Base-by-base conservation (phyloP, 208 protist species). In the Acanthamoeba quina region DNA sequence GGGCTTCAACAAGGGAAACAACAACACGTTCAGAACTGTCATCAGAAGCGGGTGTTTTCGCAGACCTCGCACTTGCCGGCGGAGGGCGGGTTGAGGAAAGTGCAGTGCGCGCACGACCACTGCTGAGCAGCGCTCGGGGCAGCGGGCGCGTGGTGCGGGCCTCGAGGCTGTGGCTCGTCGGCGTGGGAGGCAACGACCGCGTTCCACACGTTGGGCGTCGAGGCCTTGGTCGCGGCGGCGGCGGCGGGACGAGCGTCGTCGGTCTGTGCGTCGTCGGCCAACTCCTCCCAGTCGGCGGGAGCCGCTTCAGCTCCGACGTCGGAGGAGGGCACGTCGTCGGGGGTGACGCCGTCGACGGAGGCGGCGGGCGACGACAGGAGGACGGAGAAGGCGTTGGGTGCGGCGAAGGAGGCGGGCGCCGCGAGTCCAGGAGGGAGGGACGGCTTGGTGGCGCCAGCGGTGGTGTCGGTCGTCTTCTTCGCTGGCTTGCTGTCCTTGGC, bases 81-180 rank as follows among this genome's bases (percentile, higher is more conserved):
- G 6, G 60, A 34, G 9, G 85, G 9, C 15, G 85, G 31, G 37
- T 91, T 91, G 58, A 91, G 85, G 62, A 91, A 91, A 0, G 85
- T 91, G 60, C 85, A 91, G 26, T 31, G 21, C 37, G 58, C 85
- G 44, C 85, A 91, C 37, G 85, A 21, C 85, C 85, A 91, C 54
- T 90, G 19, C 41, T 44, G 41, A 44, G 41, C 74, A 44, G 41
- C 44, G 37, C n/a, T 34, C 41, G 41, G 41, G 2, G 41, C 41
- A 19, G n/a, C 21, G 29, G 68, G 13, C 24, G 37, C 60, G 24
- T 19, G 60, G 24, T 41, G 29, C 29, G 29, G n/a, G n/a, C n/a
- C n/a, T n/a, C n/a, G n/a, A n/a, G n/a, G n/a, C 78, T 86, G 19
- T 34, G 17, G 9, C 49, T 11, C 47, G 78, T 29, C 11, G 7